These are phyloP conservation scores for Apiotrichum domesticum DNA, from an alignment of 1,284 basidiomycete species.

Conservation along the genomic window DNA sequence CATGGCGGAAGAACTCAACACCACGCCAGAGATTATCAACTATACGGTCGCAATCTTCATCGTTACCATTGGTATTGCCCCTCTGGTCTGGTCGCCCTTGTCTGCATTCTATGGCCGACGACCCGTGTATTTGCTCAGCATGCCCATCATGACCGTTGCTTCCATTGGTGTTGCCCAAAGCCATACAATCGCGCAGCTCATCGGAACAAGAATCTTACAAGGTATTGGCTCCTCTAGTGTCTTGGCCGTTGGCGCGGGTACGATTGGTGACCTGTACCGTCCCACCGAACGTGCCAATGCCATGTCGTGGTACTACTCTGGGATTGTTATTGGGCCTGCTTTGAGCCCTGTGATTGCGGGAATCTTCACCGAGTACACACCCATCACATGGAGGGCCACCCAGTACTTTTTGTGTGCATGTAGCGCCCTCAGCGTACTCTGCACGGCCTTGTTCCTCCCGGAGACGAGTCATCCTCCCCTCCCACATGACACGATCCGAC, in stretches of 20 bases:
- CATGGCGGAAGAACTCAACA: constrained; percentile 57
- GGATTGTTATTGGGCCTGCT: constrained; percentile 48
- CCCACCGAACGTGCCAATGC: constrained; percentile 59
- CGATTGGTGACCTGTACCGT: constrained; percentile 60
- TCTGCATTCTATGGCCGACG: constrained; percentile 57
- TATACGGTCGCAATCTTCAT: constrained; percentile 51
- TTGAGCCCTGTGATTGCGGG: constrained; percentile 44
- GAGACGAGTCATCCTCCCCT: constrained; percentile 60
- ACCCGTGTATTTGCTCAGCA: constrained; percentile 56
- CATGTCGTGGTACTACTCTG: constrained; percentile 58
- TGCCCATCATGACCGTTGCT: constrained; percentile 57
- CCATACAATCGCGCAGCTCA: constrained; percentile 51
- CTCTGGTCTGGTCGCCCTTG: constrained; percentile 55
- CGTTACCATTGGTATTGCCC: constrained; percentile 43
- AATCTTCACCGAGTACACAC: constrained; percentile 46
- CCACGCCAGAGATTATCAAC: constrained; percentile 56
- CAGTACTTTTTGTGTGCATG: constrained; percentile 52
- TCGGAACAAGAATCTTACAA: constrained; percentile 61
- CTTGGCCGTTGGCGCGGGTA: constrained; percentile 57
- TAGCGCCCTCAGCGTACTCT: constrained; percentile 50
- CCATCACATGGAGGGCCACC: constrained; percentile 59
- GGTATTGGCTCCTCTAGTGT: constrained; percentile 52
- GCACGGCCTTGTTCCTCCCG: constrained; percentile 56
- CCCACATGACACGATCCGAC: constrained; percentile 34
- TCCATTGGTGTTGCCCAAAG: constrained; percentile 57